Base-by-base conservation (phyloP, 768 basidiomycete species). In the Tylopilus subfusipes region DNA sequence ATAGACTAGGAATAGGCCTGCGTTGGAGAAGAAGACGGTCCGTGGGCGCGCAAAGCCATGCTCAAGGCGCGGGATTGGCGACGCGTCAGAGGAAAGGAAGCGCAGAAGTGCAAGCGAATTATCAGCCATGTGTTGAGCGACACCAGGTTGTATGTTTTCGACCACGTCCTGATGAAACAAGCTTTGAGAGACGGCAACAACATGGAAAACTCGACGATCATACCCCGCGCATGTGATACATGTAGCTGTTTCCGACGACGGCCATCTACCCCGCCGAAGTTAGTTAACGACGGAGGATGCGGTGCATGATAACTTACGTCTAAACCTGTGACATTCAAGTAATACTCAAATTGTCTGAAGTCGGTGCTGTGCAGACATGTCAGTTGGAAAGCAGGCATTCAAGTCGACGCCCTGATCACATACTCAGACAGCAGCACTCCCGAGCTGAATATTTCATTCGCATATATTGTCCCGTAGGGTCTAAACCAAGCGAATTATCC, bases 181-280 rank as follows among this genome's bases (percentile, higher is more conserved):
- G 19, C 3, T 47, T 55, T 34, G 33, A 34, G 11, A 66, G 42
- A 50, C 19, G 11, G 44, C 12, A 14, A 36, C 12, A 31, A n/a
- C 5, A 9, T 38, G 38, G 39, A 24, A 44, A n/a, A 49, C 18
- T 13, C 22, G 53, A 48, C 49, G 56, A n/a, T 38, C 67, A 1
- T 60, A 85, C 88, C 76, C 91, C 91, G 45, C 88, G 84, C 74
- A 93, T 98, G 70, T 98, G 94, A 66, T 97, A 98, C 50, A 93
- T 75, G 68, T 97, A 98, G 61, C 90, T 90, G 69, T 96, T 90
- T 14, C 92, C 90, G 4, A 96, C 85, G 25, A 96, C 74, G 0
- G 94, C 94, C 81, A 96, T 92, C 90, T 92, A 44, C 31, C 59
- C n/a, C 22, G 2, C 8, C 24, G 42, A 42, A 14, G 43, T 65